Evolutionary conservation across 139 green algal genomes (phyloP).

Genomic region (Coccomyxa sp.): DNA sequence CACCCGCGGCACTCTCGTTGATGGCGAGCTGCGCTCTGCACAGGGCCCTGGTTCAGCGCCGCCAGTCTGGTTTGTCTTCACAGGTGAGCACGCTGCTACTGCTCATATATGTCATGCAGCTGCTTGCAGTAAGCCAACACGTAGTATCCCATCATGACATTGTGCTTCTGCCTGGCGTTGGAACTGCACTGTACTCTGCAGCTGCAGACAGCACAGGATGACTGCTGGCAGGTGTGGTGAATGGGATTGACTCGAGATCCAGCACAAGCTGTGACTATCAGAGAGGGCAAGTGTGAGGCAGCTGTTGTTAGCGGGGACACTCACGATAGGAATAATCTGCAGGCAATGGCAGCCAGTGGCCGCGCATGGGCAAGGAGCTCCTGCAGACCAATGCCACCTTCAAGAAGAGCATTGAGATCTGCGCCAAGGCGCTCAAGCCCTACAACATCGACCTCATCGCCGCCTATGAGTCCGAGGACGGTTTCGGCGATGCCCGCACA

Average conservation of each 20-base stretch:
- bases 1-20: background rate
- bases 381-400: background rate
- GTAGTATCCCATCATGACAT: no score
- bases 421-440: background rate
- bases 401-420: background rate
- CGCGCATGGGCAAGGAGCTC: background rate
- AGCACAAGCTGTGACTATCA: no score
- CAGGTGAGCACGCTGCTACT: background rate
- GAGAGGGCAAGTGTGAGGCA: no score
- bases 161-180: no score
- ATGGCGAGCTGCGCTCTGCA: background rate
- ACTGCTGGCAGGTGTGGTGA: no score
- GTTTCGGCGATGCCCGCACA: background rate
- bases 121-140: no score
- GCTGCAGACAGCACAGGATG: no score
- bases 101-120: no score
- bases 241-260: no score
- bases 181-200: no score
- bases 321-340: no score
- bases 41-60: background rate
- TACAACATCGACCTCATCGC: background rate
- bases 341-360: constrained; percentile 9
- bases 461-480: background rate
- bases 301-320: no score
- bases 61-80: constrained; percentile 7